Evolutionary conservation across 2,329 filamentous ascomycete species (phyloP).

Genomic region (Harringtonia aguacate): DNA sequence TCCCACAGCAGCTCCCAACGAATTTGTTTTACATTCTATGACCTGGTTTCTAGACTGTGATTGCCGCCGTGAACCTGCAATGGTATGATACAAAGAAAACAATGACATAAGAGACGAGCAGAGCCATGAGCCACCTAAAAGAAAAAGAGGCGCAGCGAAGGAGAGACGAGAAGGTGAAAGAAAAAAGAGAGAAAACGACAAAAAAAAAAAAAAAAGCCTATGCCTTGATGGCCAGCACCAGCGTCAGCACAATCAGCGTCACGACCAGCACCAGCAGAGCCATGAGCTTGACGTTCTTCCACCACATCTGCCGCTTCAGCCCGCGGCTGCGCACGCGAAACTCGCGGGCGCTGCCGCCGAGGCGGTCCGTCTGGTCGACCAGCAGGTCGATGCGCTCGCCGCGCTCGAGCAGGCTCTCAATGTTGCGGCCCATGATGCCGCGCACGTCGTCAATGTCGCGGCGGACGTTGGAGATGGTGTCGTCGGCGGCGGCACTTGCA

Average conservation of each 20-base stretch:
- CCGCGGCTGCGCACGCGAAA: conserved; percentile 82
- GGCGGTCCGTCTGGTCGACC: conserved; percentile 89
- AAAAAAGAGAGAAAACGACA: neutral
- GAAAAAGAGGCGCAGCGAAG: neutral
- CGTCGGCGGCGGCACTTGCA: conserved; percentile 57
- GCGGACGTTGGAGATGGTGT: conserved; percentile 75
- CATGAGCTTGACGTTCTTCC: conserved; percentile 98
- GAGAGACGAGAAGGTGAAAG: neutral
- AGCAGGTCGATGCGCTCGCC: conserved; percentile 89
- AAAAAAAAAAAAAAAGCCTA: neutral
- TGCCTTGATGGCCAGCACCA: conserved; percentile 39
- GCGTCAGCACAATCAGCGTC: conserved; percentile 42
- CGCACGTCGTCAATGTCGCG: conserved; percentile 86
- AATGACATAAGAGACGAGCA: neutral
- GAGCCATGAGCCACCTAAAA: neutral
- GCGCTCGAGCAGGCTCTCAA: conserved; percentile 77
- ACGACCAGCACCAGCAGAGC: conserved; percentile 62
- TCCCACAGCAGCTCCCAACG: too few relatives aligned
- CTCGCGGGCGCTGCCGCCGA: conserved; percentile 81
- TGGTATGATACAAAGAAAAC: neutral
- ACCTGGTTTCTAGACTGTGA: neutral
- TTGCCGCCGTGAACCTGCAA: neutral
- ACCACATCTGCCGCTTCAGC: conserved; percentile 93
- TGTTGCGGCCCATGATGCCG: conserved; percentile 93
- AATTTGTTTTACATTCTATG: neutral